Base-by-base conservation (phyloP, 2,329 filamentous ascomycete genomes). In the Simplicillium sp. region DNA sequence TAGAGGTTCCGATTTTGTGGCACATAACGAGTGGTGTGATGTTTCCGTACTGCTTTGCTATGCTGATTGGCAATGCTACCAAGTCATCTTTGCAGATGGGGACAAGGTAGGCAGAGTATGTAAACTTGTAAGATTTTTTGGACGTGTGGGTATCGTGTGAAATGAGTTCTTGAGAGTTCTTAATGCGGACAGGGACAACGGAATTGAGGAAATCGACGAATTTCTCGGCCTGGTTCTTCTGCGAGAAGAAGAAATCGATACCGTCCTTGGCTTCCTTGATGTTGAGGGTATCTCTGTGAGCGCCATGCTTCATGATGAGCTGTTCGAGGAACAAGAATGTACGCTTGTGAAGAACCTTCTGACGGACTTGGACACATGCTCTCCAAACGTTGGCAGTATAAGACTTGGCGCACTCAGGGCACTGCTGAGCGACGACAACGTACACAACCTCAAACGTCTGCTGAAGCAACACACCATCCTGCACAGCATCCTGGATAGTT, bases 31-130 rank as follows among this genome's bases (percentile, higher is more conserved):
- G 70, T 3, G 92, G 92, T 2, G 80, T 76, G 53, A 97, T 94
- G 61, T 95, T 96, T 47, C 92, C 89, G 39, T 84, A 70, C 42
- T 82, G 79, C 60, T 88, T 92, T 12, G 92, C 92, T 44, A 97
- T 70, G 51, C 87, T 88, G 47, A 95, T 80, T 1, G 92, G 92
- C 29, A 98, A 68, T 2, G 87, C 89, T n/a, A 98, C 87, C 20
- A 98, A 70, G 57, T 98, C 92, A 53, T 98, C 92, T 63, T 96
- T 95, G 71, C 92, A 97, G 38, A 98, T 88, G 1, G 92, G 92
- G 18, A 97, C 82, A 37, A 98, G 64, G 58, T 96, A 87, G 40
- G 84, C 80, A 0, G 88, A 94, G 64, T 80, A 97, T 36, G 85
- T 83, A 66, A 96, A 96, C 61, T 98, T 98, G 75, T 90, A 97